A percentile compares a stretch with the other conserved stretches of the same genome.
These are phyloP conservation scores for Candida caryicola DNA, from an alignment of 805 yeast species.

Conservation along the genomic window DNA sequence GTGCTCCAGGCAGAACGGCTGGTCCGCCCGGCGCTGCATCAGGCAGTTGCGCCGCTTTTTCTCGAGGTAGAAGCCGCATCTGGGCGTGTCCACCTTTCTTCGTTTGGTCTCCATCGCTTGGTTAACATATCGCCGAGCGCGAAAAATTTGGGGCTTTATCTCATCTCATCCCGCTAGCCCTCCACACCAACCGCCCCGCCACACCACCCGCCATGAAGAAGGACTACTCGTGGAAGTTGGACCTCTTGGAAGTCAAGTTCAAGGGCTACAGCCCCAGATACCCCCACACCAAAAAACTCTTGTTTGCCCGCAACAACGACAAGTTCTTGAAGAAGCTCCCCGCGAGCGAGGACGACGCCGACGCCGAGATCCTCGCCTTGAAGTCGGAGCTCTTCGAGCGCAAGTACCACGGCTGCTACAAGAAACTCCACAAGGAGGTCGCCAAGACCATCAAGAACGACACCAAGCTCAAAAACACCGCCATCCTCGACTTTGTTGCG, in stretches of 20 bases:
- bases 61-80: constrained; percentile 49
- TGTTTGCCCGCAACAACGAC: constrained; percentile 43
- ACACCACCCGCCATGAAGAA: constrained; percentile 18
- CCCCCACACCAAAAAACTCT: constrained; percentile 45
- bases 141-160: constrained; percentile 2
- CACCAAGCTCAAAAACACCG: constrained; percentile 9
- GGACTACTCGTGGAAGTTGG: constrained; percentile 53
- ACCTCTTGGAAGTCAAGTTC: constrained; percentile 52
- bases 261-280: constrained; percentile 44
- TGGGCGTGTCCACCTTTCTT: constrained; percentile 7
- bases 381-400: constrained; percentile 45
- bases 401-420: constrained; percentile 47
- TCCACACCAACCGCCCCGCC: too few species aligned
- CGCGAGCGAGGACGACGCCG: constrained; percentile 40
- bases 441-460: constrained; percentile 19
- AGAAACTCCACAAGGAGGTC: constrained; percentile 41
- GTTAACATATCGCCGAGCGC: not conserved
- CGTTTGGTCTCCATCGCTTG: constrained; percentile 2
- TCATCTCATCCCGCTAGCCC: constrained; percentile 7
- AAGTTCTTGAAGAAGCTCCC: constrained; percentile 44
- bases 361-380: constrained; percentile 41
- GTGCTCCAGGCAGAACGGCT: constrained; percentile 64
- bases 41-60: constrained; percentile 58
- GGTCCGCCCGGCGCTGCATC: constrained; percentile 52
- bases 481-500: constrained; percentile 21